phyloP scores from a whole-genome alignment of 192 early-diverging fungal genomes.

The Linderina pennispora region DNA sequence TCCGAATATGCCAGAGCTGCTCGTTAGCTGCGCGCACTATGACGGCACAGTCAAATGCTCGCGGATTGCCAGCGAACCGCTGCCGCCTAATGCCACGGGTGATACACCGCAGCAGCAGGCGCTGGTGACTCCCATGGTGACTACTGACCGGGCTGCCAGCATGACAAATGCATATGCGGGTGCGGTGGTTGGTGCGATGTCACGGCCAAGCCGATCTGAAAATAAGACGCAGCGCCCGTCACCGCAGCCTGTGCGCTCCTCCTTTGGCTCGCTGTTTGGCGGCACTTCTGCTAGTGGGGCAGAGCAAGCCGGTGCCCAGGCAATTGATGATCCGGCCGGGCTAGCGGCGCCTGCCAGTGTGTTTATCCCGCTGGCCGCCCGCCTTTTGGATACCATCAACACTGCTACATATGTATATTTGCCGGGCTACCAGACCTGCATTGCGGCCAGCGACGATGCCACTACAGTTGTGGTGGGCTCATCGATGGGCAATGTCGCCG shows the following conservation, averaged over 20 bases:
- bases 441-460: slow-evolving; percentile 9
- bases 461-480: slow-evolving; percentile 15
- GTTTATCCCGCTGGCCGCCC: slow-evolving; percentile 31
- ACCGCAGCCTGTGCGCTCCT: too few species aligned
- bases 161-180: slow-evolving; percentile 40
- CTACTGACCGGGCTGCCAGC: slow-evolving; percentile 6
- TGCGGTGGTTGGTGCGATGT: slow-evolving; percentile 33
- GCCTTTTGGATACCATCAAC: slow-evolving; percentile 20
- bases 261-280: slow-evolving; percentile 26
- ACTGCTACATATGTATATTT: slow-evolving; percentile 13
- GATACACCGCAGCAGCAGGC: slow-evolving; percentile 2
- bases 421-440: slow-evolving; percentile 23
- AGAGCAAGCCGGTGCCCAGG: not conserved
- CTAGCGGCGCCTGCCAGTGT: slow-evolving; percentile 15
- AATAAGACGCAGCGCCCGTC: too few species aligned
- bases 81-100: too few species aligned
- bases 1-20: slow-evolving; percentile 9
- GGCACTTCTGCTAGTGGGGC: not conserved
- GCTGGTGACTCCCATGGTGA: not conserved
- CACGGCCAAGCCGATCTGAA: too few species aligned
- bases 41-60: slow-evolving; percentile 22
- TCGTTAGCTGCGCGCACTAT: slow-evolving; percentile 24
- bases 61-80: slow-evolving; percentile 3
- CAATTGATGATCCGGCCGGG: not conserved
- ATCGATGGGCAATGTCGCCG: slow-evolving; percentile 15